Evolutionary conservation across 495 filamentous ascomycete genomes (phyloP).

Genomic region (Cairneyella variabilis): DNA sequence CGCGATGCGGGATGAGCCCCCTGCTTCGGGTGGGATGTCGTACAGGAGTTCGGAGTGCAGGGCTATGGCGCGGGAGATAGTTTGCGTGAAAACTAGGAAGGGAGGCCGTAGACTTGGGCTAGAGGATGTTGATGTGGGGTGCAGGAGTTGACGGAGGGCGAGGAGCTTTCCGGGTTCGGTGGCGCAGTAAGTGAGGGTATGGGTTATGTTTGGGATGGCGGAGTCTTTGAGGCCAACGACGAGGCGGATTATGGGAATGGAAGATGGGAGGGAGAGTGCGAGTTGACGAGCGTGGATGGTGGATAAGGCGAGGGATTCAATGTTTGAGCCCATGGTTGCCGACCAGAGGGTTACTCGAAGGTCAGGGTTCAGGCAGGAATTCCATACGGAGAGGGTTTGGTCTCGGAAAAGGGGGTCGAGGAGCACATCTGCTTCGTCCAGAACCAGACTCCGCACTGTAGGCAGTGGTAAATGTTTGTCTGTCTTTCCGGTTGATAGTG

Average conservation of each 20-base stretch:
- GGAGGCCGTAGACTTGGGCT: conserved; percentile 68
- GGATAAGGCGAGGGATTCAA: conserved; percentile 70
- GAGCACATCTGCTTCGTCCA: conserved; percentile 95
- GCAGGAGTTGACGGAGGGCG: conserved; percentile 87
- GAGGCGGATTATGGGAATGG: conserved; percentile 65
- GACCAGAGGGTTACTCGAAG: conserved; percentile 84
- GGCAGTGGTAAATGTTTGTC: conserved; percentile 48
- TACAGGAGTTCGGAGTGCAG: conserved; percentile 88
- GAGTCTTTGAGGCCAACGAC: conserved; percentile 95
- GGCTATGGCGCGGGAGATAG: conserved; percentile 82
- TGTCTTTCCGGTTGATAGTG: conserved; percentile 51
- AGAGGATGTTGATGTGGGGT: conserved; percentile 59
- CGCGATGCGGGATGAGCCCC: conserved; percentile 80
- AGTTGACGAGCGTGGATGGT: conserved; percentile 51
- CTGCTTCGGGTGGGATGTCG: conserved; percentile 86
- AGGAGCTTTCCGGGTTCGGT: conserved; percentile 92
- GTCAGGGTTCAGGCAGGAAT: conserved; percentile 59
- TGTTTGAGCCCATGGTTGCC: conserved; percentile 91
- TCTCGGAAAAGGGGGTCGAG: conserved; percentile 86
- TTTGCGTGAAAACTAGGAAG: conserved; percentile 93
- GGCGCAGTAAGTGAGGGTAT: conserved; percentile 85
- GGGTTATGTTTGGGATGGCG: conserved; percentile 83
- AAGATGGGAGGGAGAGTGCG: conserved; percentile 28
- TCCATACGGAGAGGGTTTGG: conserved; percentile 87
- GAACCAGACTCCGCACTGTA: conserved; percentile 64